Evolutionary conservation across 1,139 yeast species (phyloP), one percentile per base, ranked within the genome.

Genomic region (Entelexis sorbosivorans): DNA sequence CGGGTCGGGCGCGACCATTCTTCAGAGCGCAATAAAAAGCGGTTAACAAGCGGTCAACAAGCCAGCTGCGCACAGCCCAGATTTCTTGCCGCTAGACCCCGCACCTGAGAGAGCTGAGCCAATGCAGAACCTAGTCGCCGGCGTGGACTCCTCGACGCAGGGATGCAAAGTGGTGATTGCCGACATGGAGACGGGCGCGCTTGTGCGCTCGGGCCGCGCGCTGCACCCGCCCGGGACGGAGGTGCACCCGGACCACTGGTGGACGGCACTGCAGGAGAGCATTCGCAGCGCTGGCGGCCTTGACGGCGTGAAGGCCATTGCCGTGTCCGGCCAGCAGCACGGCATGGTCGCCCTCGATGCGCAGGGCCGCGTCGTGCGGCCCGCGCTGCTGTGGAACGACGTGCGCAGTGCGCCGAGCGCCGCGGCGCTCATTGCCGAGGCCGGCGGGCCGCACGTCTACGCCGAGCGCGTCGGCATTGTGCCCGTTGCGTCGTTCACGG

Each of bases 261-360:
- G 54, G 56, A 11, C 13, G 14, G 61, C 61, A 1, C 50, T 57
- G n/a, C 48, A 50, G 8, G 26, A 35, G 17, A 52, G 59, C 34
- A 51, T 58, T 38, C 48, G 28, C 8, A 24, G 17, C 10, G 59
- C 57, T 3, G 60, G 59, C 28, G 60, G 60, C 5, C 50, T 58
- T 14, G 52, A 36, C 6, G 61, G 52, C 31, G 59, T 58, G 16
- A 13, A 44, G 17, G 60, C 59, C 11, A 54, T 58, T 28, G 48
- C 60, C 2, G 51, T 58, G n/a, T 52, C 60, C 10, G 61, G 60
- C 20, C 61, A 58, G 49, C 61, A 58, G 51, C 61, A 58, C 26
- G 61, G 61, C 2, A 50, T 58, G 53, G 59, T 58, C 6, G 52
- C 51, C 8, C 49, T 58, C 6, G 59, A 54, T 24, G 7, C 13